Base-by-base conservation (phyloP, 2,329 filamentous ascomycete species). In the Colletotrichum neosansevieriae region DNA sequence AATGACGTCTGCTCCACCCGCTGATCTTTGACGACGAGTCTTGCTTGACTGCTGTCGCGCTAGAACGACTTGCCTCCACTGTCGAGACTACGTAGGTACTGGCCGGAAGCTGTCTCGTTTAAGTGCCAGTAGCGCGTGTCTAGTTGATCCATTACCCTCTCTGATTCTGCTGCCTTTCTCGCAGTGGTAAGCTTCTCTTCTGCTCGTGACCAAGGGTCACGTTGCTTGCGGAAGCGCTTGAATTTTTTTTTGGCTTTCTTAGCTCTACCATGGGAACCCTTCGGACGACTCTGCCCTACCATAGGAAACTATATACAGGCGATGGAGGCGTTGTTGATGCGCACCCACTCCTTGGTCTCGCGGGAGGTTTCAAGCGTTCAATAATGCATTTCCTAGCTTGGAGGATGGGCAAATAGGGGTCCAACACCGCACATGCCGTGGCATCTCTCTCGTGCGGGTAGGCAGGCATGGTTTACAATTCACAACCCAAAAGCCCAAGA, bases 1-100 rank as follows among this genome's bases (percentile, higher is more conserved):
- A 69, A 69, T 69, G 67, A 69, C 67, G 63, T 67, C 63, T 67
- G 63, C 38, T 53, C 51, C 44, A 45, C 57, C 57, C 50, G 67
- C 63, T 53, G 67, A 69, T 69, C 63, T 67, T 67, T 67, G 67
- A 69, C 63, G 67, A 69, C 67, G 67, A 58, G 67, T 58, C 57
- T 61, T 69, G 63, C 67, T 69, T 67, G 50, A 50, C 36, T 50
- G 17, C 34, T 49, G 58, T 32, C 57, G 32, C 19, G 36, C 51
- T 50, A 53, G 42, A 53, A 29, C 29, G 29, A 32, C 19, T 58
- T 12, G 32, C 58, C 58, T 53, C 64, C 64, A 47, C 44, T 47
- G 29, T 53, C 36, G 21, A 21, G 21, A 21, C 21, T 3, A n/a
- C n/a, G 21, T 21, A 24, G 21, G 24, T 32, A 19, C 36, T 59